Conservation (phyloP, 2,329 filamentous ascomycete species). For the Westerdykella sp. region DNA sequence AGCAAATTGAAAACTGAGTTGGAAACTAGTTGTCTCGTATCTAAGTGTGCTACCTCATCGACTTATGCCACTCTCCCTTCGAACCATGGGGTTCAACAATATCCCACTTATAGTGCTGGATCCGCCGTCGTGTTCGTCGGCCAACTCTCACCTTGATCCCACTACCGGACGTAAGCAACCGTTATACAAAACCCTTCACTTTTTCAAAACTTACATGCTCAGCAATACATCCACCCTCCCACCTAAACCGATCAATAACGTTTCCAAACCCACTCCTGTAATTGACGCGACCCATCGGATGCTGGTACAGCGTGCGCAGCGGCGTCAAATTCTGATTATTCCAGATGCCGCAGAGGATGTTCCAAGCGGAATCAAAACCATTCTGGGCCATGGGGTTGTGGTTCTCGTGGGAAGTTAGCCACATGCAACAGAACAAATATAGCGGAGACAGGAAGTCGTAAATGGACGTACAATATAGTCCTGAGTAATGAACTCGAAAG, state of each 20-base stretch:
- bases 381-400: conserved; percentile 25
- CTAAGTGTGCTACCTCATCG: too few species aligned
- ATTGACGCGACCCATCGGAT: conserved; percentile 22
- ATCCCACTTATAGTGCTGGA: neutral
- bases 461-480: conserved; percentile 22
- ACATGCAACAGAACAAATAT: neutral
- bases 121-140: neutral
- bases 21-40: too few species aligned
- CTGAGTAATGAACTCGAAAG: conserved; percentile 21
- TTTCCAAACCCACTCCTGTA: conserved; percentile 19
- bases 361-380: conserved; percentile 25
- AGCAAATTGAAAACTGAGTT: too few species aligned
- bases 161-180: neutral
- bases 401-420: conserved; percentile 14
- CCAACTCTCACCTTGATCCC: neutral
- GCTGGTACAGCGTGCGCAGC: conserved; percentile 16
- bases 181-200: neutral
- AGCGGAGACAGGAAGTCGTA: neutral
- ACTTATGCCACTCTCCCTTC: too few species aligned
- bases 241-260: conserved; percentile 25
- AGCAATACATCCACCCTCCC: conserved; percentile 28
- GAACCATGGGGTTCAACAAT: too few species aligned
- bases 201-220: conserved; percentile 23
- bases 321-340: conserved; percentile 16
- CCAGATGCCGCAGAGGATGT: conserved; percentile 22